Conservation (phyloP, 148 eudicot species). For the Chenopodium formosanum region DNA sequence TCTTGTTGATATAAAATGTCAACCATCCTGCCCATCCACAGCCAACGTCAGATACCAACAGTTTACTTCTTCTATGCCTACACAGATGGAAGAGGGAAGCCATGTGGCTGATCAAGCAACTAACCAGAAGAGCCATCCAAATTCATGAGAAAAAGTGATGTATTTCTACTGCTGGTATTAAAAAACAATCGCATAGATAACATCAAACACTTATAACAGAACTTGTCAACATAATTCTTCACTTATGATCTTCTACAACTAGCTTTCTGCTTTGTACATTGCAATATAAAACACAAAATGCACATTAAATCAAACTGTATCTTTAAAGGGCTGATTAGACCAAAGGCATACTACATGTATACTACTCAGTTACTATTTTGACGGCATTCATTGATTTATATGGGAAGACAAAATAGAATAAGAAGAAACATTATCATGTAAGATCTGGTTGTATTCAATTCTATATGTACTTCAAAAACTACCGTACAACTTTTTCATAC, state of each 20-base stretch:
- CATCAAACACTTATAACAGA: background rate
- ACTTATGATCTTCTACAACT: background rate
- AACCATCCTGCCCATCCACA: too few species aligned
- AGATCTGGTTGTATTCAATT: too few species aligned
- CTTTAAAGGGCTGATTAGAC: background rate
- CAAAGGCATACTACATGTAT: conserved; percentile 6
- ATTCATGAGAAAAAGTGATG: background rate
- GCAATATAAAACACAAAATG: conserved; percentile 8
- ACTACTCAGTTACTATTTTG: too few species aligned
- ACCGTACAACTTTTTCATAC: too few species aligned
- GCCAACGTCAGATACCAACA: too few species aligned
- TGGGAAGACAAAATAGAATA: too few species aligned
- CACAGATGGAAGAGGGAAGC: background rate
- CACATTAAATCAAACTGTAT: conserved; percentile 8
- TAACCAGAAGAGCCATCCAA: background rate
- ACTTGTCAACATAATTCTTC: background rate
- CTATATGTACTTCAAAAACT: too few species aligned
- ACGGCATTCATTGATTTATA: too few species aligned
- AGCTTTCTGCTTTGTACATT: conserved; percentile 17
- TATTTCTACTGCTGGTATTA: background rate
- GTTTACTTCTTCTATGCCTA: too few species aligned
- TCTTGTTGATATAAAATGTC: too few species aligned
- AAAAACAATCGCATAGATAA: too few species aligned
- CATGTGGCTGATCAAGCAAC: background rate
- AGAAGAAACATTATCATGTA: too few species aligned